Percentiles rank a stretch among this genome's conserved stretches.
phyloP scores from a whole-genome alignment of 2,329 filamentous ascomycete species.

The Fusarium nanum region DNA sequence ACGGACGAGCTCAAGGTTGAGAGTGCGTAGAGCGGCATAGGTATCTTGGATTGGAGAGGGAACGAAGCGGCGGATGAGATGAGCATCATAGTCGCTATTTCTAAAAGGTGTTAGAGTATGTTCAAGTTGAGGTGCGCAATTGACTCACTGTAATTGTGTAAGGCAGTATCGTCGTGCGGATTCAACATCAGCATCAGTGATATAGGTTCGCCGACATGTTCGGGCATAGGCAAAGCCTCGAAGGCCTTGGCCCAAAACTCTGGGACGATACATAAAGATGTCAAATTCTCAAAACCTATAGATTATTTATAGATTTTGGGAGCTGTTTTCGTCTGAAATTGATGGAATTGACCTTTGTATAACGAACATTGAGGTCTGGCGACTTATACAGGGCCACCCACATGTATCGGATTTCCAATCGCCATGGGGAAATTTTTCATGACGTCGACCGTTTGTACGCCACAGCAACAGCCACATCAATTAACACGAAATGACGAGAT shows the following conservation, averaged over 20 bases:
- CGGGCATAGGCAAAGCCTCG: slow-evolving; percentile 50
- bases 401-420: slow-evolving; percentile 43
- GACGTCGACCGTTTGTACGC: slow-evolving; percentile 41
- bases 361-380: slow-evolving; percentile 23
- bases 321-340: neutral
- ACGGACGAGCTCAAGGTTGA: slow-evolving; percentile 92
- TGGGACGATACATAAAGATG: slow-evolving; percentile 55
- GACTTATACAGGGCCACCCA: slow-evolving; percentile 42
- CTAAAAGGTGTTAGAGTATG: slow-evolving; percentile 57
- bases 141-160: slow-evolving; percentile 61
- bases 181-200: slow-evolving; percentile 63
- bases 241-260: slow-evolving; percentile 53
- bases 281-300: neutral
- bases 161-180: slow-evolving; percentile 67
- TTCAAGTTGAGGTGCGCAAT: neutral
- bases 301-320: neutral
- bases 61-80: slow-evolving; percentile 86
- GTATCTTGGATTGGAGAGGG: slow-evolving; percentile 79
- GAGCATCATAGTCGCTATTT: slow-evolving; percentile 89
- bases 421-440: slow-evolving; percentile 42
- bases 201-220: slow-evolving; percentile 55
- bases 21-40: slow-evolving; percentile 88
- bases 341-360: slow-evolving; percentile 16
- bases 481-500: slow-evolving; percentile 7
- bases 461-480: slow-evolving; percentile 35